Percentiles rank a stretch among this genome's conserved stretches.
Conservation (phyloP, 1,139 yeast species). For the Blastobotrys ciferrii region DNA sequence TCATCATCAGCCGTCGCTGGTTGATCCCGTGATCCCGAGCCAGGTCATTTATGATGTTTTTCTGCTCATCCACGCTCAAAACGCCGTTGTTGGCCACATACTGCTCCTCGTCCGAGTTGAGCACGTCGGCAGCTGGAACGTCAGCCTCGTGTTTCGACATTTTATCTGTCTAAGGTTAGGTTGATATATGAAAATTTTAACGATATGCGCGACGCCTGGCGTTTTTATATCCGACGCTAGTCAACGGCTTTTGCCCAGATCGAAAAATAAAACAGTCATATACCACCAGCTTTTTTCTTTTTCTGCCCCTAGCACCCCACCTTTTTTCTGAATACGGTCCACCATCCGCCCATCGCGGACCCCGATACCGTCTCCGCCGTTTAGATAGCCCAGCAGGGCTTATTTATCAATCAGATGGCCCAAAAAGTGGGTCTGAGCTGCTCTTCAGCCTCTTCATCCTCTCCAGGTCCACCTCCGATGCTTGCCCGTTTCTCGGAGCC, state of each 20-base stretch:
- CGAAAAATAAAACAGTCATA: background rate
- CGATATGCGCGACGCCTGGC: background rate
- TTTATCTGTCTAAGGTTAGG: too few species aligned
- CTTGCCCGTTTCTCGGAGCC: background rate
- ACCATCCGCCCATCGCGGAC: too few species aligned
- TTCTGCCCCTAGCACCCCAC: background rate
- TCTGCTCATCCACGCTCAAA: constrained; percentile 19
- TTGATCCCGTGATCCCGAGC: constrained; percentile 46
- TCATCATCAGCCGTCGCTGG: constrained; percentile 54
- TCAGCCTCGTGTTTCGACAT: background rate
- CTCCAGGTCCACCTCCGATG: too few species aligned
- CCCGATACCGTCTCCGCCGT: too few species aligned
- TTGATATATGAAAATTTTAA: background rate
- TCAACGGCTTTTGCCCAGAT: background rate
- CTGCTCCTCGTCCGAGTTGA: background rate
- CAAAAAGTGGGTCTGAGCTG: too few species aligned
- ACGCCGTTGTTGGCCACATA: background rate
- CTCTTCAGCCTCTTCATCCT: background rate
- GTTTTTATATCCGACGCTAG: background rate
- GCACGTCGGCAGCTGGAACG: background rate
- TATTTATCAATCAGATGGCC: too few species aligned
- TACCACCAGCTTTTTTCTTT: background rate
- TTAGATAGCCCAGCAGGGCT: too few species aligned
- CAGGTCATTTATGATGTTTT: constrained; percentile 36
- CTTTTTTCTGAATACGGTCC: too few species aligned